Conservation (phyloP, 768 basidiomycete genomes). For the Tubosaeta sp. region DNA sequence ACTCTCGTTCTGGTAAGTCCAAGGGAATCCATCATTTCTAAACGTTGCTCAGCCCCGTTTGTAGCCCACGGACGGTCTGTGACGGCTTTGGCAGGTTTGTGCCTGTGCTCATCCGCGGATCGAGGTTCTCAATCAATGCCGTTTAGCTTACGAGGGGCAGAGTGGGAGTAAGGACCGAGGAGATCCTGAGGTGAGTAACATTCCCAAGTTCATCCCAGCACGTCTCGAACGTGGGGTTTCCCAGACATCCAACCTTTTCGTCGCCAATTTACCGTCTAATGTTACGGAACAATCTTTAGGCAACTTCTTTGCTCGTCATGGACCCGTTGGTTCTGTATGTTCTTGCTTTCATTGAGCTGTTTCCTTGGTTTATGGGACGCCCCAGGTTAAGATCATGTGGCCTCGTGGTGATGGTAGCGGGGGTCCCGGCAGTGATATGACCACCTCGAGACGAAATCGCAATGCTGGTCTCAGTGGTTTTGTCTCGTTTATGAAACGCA, state of each 20-base stretch:
- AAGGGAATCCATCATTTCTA: background rate
- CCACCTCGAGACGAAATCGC: conserved; percentile 62
- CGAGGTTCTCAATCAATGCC: conserved; percentile 1
- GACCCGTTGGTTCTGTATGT: conserved; percentile 88
- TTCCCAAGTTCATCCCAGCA: background rate
- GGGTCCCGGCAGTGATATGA: conserved; percentile 76
- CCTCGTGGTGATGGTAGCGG: conserved; percentile 73
- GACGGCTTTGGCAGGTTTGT: conserved; percentile 83
- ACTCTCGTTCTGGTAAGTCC: conserved; percentile 58
- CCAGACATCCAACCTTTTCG: conserved; percentile 93
- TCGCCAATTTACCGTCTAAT: conserved; percentile 85
- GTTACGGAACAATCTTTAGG: conserved; percentile 86
- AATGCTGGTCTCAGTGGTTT: conserved; percentile 87
- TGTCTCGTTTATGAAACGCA: conserved; percentile 93
- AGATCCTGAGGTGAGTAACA: conserved; percentile 67
- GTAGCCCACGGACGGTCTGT: conserved; percentile 70
- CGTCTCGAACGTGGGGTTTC: conserved; percentile 2
- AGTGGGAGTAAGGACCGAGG: conserved; percentile 87
- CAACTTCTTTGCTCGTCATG: conserved; percentile 84
- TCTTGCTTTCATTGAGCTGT: background rate
- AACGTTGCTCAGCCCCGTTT: conserved; percentile 2
- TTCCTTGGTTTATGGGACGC: background rate
- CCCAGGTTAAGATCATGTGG: conserved; percentile 98
- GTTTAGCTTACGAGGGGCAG: conserved; percentile 79
- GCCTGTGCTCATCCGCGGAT: background rate